These are phyloP conservation scores for Boletellus sp. DNA, from an alignment of 768 basidiomycete genomes.

Conservation along the genomic window DNA sequence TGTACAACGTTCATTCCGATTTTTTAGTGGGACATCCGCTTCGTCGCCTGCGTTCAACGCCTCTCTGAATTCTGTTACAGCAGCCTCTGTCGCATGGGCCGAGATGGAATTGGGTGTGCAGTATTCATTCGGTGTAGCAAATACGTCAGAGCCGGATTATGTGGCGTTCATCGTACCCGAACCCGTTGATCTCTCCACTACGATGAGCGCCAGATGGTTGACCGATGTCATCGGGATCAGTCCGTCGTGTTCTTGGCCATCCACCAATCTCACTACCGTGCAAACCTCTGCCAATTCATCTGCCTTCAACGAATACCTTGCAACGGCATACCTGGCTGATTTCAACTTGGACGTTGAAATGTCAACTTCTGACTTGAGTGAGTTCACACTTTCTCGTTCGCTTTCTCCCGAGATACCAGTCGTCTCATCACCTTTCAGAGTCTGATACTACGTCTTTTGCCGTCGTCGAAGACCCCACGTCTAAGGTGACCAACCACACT, in stretches of 20 bases:
- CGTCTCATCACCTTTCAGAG: neutral
- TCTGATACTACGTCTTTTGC: neutral
- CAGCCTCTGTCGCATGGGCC: slow-evolving; percentile 24
- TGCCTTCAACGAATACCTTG: neutral
- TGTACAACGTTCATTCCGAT: neutral
- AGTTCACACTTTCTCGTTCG: neutral
- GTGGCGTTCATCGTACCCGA: slow-evolving; percentile 18
- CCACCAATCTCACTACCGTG: slow-evolving; percentile 24
- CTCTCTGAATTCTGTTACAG: slow-evolving; percentile 6
- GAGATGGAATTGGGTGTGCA: slow-evolving; percentile 24
- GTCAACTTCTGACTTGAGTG: neutral
- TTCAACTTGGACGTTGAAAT: slow-evolving; percentile 20
- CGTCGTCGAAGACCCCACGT: slow-evolving; percentile 5
- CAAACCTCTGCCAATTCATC: slow-evolving; percentile 10
- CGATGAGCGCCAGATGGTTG: slow-evolving; percentile 26
- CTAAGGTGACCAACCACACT: slow-evolving; percentile 18
- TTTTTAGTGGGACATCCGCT: slow-evolving; percentile 4
- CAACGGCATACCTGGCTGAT: slow-evolving; percentile 14
- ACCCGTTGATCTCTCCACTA: slow-evolving; percentile 15
- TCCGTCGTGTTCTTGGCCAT: slow-evolving; percentile 26
- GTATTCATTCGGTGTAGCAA: slow-evolving; percentile 19
- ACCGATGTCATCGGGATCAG: slow-evolving; percentile 27
- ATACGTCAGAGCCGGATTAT: slow-evolving; percentile 14
- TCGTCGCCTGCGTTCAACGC: neutral
- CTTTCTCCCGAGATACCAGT: neutral